Evolutionary conservation across 352 stramenopile genomes (phyloP).

Genomic region (Globisporangium uncinulatum): DNA sequence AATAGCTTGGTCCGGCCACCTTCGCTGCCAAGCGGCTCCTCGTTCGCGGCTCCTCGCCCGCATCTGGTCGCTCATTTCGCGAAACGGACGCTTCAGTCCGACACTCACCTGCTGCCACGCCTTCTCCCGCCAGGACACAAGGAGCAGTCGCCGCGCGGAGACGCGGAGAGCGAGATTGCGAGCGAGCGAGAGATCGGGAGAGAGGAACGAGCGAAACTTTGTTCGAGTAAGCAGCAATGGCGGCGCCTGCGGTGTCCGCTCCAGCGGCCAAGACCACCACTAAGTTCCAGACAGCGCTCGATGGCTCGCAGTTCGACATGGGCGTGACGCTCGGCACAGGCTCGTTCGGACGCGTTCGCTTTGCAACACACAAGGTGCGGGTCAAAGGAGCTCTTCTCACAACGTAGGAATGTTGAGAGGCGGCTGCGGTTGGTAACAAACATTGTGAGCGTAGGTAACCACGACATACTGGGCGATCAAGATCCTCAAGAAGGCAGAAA

Average conservation of each 20-base stretch:
- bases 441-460: slow-evolving; percentile 41
- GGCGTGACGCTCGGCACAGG: slow-evolving; percentile 95
- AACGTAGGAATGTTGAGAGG: neutral
- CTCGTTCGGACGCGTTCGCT: slow-evolving; percentile 95
- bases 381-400: neutral
- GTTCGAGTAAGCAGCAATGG: slow-evolving; percentile 1
- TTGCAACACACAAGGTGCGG: slow-evolving; percentile 92
- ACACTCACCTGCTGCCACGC: too few relatives aligned
- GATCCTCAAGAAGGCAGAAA: slow-evolving; percentile 96
- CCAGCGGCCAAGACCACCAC: slow-evolving; percentile 22
- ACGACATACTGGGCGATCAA: slow-evolving; percentile 96
- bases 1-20: too few relatives aligned
- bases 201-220: neutral
- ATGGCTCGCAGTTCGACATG: slow-evolving; percentile 91
- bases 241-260: slow-evolving; percentile 9
- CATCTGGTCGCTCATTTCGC: too few relatives aligned
- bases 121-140: neutral
- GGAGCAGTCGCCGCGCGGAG: neutral
- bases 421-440: neutral
- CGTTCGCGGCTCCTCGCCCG: too few relatives aligned
- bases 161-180: neutral
- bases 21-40: too few relatives aligned
- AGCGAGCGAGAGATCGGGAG: too few relatives aligned
- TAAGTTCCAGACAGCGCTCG: slow-evolving; percentile 58
- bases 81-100: too few relatives aligned